These are phyloP conservation scores for Cicer cuneatum DNA, from an alignment of 306 rosid species.

Conservation along the genomic window DNA sequence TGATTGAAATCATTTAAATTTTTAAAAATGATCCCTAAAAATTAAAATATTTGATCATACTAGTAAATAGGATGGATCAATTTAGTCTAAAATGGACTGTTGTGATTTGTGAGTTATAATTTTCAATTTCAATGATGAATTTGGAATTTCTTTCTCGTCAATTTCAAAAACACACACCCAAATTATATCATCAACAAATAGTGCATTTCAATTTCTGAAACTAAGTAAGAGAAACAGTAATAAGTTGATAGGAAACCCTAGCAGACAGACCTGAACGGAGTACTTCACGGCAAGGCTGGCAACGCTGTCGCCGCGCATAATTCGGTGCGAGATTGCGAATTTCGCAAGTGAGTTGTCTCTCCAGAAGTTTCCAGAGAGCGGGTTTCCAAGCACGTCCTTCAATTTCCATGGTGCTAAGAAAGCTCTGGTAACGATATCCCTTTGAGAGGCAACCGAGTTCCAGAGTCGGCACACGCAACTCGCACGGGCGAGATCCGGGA, in stretches of 20 bases:
- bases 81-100: no score
- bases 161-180: neutral
- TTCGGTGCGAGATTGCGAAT: constrained; percentile 82
- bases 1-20: neutral
- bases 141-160: neutral
- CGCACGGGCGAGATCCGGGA: constrained; percentile 77
- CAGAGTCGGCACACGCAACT: constrained; percentile 87
- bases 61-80: neutral
- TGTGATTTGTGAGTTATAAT: neutral
- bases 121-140: neutral
- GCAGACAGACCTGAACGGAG: constrained; percentile 70
- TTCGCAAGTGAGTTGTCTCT: constrained; percentile 72
- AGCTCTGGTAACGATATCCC: constrained; percentile 60
- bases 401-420: constrained; percentile 79
- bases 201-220: neutral
- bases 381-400: constrained; percentile 63
- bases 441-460: constrained; percentile 86
- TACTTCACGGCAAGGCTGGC: constrained; percentile 95
- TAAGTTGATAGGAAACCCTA: constrained; percentile 15
- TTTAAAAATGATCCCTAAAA: neutral
- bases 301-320: constrained; percentile 72
- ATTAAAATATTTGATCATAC: neutral
- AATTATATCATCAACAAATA: neutral
- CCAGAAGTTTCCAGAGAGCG: constrained; percentile 91
- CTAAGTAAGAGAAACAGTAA: neutral